Percentiles rank a stretch among this genome's conserved stretches.
Conservation (phyloP, 2,329 filamentous ascomycete species). For the Paramyrothecium roridum region DNA sequence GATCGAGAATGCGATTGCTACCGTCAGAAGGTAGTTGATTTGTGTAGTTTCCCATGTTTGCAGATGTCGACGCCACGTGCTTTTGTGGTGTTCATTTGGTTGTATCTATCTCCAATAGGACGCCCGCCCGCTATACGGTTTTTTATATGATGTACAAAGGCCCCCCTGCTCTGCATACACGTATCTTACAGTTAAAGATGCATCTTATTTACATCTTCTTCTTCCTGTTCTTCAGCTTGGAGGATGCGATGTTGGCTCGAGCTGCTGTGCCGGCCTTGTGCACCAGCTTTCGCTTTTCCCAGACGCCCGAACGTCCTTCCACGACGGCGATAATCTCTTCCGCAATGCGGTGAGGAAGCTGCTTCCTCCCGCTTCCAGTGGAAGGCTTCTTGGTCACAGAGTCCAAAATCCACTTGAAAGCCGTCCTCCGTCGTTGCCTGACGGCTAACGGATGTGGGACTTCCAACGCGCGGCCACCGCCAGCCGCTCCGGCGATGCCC, state of each 20-base stretch:
- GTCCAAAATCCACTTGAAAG: slow-evolving; percentile 87
- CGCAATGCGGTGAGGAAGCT: slow-evolving; percentile 75
- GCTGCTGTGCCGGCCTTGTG: slow-evolving; percentile 80
- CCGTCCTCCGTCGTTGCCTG: slow-evolving; percentile 72
- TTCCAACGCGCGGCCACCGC: slow-evolving; percentile 81
- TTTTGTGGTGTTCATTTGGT: not conserved
- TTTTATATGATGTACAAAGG: not conserved
- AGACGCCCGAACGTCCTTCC: slow-evolving; percentile 78
- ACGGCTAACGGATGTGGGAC: slow-evolving; percentile 74
- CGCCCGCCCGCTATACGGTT: not conserved
- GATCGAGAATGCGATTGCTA: too few species aligned
- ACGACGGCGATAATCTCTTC: slow-evolving; percentile 85
- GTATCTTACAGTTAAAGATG: slow-evolving; percentile 18
- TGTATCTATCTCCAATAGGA: not conserved
- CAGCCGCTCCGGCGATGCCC: slow-evolving; percentile 71
- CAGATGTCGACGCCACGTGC: too few species aligned
- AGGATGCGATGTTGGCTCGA: slow-evolving; percentile 65
- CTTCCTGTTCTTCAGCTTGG: slow-evolving; percentile 30
- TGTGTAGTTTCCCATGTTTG: too few species aligned
- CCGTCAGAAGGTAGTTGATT: too few species aligned
- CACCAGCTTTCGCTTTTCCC: slow-evolving; percentile 74
- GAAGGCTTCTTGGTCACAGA: slow-evolving; percentile 76
- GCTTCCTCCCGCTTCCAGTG: slow-evolving; percentile 65
- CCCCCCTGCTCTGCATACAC: not conserved
- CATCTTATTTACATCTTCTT: slow-evolving; percentile 22